Evolutionary conservation across 2,329 filamentous ascomycete genomes (phyloP), one percentile per base, ranked within the genome.

Genomic region (Verticillium longisporum): DNA sequence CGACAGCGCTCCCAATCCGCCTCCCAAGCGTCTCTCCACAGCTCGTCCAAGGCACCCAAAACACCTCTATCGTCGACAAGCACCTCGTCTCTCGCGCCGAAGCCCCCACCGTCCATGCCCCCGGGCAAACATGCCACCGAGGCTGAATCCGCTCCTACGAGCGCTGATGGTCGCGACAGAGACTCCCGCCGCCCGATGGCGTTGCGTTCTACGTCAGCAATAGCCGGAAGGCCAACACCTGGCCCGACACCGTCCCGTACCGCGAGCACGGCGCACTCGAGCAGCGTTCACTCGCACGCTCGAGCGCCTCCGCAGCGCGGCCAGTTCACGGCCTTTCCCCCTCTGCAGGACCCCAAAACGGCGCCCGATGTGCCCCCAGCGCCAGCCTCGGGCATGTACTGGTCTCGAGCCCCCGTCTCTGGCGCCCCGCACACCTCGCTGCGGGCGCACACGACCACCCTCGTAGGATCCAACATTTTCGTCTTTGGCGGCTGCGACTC

Each of bases 381-480:
- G 15, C 87, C 87, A 32, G 83, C 87, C 18, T 87, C 85, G 57
- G 87, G 87, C 67, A 89, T 90, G 87, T 90, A 90, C 75, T 89
- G 87, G 86, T 88, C 85, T 59, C 81, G 79, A 38, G 86, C 87
- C 10, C 83, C 83, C 7, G 79, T 84, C n/a, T 88, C 86, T 2
- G 87, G 87, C 32, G 76, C 80, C 32, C 76, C 84, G 45, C 85
- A 87, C 68, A 83, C 84, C 15, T 80, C 83, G 31, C 74, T 89
- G 61, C 81, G 87, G 60, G 87, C 87, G 15, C 87, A 90, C 72
- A 89, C 87, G 55, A 84, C 84, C 36, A 88, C 87, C 21, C 75
- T 88, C 36, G 78, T 89, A 53, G 87, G 86, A 10, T 88, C 84
- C 60, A 89, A 85, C 67, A 79, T 90, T 60, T 89, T 83, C 70